Conservation (phyloP, 2,329 filamentous ascomycete species). For the Penicillium aurantiogriseum region DNA sequence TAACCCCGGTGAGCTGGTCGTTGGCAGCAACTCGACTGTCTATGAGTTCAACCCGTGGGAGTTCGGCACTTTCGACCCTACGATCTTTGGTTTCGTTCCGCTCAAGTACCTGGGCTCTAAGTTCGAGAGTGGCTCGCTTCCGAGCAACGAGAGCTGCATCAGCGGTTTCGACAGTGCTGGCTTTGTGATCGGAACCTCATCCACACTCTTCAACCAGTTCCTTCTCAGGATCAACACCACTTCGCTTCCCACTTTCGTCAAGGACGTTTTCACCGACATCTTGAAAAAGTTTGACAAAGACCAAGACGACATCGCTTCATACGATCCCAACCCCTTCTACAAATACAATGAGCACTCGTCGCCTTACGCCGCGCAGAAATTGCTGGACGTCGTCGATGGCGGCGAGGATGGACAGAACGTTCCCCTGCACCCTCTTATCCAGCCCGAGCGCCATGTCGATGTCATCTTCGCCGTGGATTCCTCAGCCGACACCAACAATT, state of each 20-base stretch:
- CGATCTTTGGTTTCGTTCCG: conserved; percentile 68
- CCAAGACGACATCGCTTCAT: conserved; percentile 72
- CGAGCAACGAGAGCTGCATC: conserved; percentile 61
- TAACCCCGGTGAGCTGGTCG: conserved; percentile 57
- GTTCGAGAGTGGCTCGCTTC: conserved; percentile 63
- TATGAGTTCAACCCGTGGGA: conserved; percentile 79
- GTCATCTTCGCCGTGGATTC: conserved; percentile 79
- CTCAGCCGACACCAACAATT: conserved; percentile 68
- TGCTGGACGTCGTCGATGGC: conserved; percentile 73
- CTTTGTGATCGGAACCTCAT: conserved; percentile 82
- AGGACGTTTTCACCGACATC: conserved; percentile 52
- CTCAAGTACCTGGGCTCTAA: conserved; percentile 70
- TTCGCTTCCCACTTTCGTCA: conserved; percentile 52
- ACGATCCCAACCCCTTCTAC: conserved; percentile 73
- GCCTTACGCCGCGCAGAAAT: conserved; percentile 51
- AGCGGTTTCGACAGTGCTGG: conserved; percentile 79
- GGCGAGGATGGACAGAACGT: conserved; percentile 77
- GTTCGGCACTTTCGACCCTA: conserved; percentile 74
- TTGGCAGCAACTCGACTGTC: conserved; percentile 71
- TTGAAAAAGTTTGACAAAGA: conserved; percentile 48
- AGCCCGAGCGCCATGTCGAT: conserved; percentile 69
- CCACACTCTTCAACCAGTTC: conserved; percentile 78
- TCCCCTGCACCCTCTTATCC: conserved; percentile 73
- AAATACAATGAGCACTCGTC: conserved; percentile 61
- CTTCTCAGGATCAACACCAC: conserved; percentile 63